A percentile compares a stretch with the other conserved stretches of the same genome.
These are phyloP conservation scores for Didymella keratinophila DNA, from an alignment of 2,329 filamentous ascomycete genomes.

Conservation along the genomic window DNA sequence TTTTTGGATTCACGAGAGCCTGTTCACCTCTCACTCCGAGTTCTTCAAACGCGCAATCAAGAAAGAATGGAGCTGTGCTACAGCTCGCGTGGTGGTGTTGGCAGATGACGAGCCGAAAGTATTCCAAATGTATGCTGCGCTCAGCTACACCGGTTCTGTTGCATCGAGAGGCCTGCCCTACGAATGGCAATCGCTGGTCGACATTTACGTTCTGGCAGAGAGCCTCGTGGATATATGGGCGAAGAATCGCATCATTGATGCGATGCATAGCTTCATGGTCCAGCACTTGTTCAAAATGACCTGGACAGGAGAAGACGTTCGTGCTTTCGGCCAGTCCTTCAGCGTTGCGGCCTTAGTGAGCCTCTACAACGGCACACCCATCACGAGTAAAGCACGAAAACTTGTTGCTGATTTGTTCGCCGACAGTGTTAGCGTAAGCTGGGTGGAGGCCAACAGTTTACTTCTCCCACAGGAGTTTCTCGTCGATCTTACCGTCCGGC, in stretches of 20 bases:
- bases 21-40: background rate
- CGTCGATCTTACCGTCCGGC: background rate
- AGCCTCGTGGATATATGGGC: background rate
- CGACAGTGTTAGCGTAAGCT: background rate
- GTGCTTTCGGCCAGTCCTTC: background rate
- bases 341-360: background rate
- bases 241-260: conserved; percentile 2
- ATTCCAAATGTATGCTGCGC: background rate
- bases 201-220: conserved; percentile 8
- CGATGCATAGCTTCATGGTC: background rate
- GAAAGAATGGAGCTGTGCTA: background rate
- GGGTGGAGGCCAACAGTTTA: background rate
- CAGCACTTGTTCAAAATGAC: background rate
- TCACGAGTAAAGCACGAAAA: background rate
- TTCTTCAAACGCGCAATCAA: conserved; percentile 2
- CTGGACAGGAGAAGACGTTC: too few relatives aligned
- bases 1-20: conserved; percentile 2
- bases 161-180: background rate
- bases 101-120: background rate
- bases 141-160: conserved; percentile 5
- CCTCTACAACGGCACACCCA: background rate
- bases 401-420: background rate
- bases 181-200: conserved; percentile 1
- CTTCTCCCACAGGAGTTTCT: background rate
- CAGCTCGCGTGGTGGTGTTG: background rate